phyloP scores from a whole-genome alignment of 179 eudicot species.

The Silene coronaria region DNA sequence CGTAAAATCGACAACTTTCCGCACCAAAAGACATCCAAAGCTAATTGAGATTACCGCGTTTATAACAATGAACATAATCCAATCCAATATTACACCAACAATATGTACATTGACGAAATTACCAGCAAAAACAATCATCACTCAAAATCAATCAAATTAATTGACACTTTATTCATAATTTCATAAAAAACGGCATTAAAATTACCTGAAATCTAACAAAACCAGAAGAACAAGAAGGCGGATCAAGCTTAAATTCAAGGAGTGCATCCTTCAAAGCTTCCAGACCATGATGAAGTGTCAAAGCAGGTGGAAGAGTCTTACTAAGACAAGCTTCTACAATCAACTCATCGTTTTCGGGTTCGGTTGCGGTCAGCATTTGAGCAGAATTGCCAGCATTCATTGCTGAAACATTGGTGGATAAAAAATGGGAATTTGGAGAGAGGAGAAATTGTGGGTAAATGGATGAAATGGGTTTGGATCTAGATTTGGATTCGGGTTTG shows the following conservation, averaged over 20 bases:
- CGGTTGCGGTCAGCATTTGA: not conserved
- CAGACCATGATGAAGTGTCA: conserved; percentile 68
- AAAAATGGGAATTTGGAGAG: not conserved
- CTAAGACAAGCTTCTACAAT: conserved; percentile 40
- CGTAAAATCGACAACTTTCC: not conserved
- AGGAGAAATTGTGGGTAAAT: conserved; percentile 1
- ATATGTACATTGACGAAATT: not conserved
- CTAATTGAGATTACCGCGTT: not conserved
- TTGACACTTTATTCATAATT: not conserved
- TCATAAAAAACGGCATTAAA: not conserved
- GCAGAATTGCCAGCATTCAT: conserved; percentile 7
- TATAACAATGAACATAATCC: not conserved
- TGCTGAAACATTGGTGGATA: not conserved
- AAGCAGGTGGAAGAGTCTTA: conserved; percentile 63
- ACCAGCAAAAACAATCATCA: not conserved
- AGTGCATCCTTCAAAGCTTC: conserved; percentile 51
- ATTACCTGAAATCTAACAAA: conserved; percentile 76
- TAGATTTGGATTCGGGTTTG: conserved; percentile 16
- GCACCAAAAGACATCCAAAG: not conserved
- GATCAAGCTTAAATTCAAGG: conserved; percentile 52
- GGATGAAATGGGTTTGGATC: conserved; percentile 13
- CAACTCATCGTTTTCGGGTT: conserved; percentile 28
- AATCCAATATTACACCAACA: not conserved
- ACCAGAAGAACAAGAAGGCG: conserved; percentile 53
- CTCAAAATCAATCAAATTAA: not conserved